phyloP scores from a whole-genome alignment of 1,139 yeast genomes.

The Protomyces lactucae-debilis region DNA sequence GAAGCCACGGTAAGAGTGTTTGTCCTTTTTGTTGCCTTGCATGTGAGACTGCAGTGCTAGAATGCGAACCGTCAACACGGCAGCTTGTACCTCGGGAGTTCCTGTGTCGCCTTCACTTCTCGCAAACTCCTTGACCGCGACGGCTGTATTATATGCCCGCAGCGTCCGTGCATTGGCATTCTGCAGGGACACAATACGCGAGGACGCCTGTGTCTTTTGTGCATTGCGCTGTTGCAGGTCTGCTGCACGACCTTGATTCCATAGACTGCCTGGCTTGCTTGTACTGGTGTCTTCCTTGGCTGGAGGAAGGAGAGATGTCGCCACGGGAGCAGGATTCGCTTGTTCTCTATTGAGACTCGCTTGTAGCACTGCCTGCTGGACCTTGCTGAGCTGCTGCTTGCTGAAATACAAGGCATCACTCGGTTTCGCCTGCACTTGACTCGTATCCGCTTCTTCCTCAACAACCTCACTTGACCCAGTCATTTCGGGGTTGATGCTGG shows the following conservation, averaged over 20 bases:
- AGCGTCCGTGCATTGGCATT: conserved; percentile 62
- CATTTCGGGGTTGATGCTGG: neutral
- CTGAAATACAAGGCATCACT: neutral
- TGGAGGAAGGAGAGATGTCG: neutral
- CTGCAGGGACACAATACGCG: conserved; percentile 67
- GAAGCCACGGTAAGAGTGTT: conserved; percentile 60
- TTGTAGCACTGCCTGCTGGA: neutral
- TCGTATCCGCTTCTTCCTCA: neutral
- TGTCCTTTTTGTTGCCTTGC: conserved; percentile 68
- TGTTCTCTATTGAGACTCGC: neutral
- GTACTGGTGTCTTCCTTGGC: neutral
- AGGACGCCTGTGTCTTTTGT: conserved; percentile 62
- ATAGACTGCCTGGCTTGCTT: neutral
- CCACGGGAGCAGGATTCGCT: neutral
- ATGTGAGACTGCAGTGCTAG: conserved; percentile 73
- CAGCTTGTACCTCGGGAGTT: conserved; percentile 93
- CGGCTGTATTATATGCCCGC: conserved; percentile 53
- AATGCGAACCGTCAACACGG: conserved; percentile 73
- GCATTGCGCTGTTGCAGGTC: conserved; percentile 34
- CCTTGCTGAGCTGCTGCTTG: neutral
- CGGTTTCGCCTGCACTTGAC: conserved; percentile 1
- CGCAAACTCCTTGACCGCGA: conserved; percentile 74
- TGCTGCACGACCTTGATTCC: neutral
- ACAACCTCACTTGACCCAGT: neutral
- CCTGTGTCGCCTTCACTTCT: conserved; percentile 89